phyloP scores from a whole-genome alignment of 768 basidiomycete species.

The Leccinum rimulosum region DNA sequence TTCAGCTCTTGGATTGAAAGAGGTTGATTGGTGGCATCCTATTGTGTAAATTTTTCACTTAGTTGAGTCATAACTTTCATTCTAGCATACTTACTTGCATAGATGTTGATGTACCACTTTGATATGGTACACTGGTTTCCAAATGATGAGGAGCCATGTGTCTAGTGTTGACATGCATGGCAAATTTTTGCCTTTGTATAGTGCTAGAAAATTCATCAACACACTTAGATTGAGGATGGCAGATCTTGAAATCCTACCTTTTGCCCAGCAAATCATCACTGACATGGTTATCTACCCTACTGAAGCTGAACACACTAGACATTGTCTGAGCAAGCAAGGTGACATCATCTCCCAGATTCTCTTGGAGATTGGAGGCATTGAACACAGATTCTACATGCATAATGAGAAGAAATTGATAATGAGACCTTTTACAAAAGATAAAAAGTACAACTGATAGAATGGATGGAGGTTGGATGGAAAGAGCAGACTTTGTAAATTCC shows the following conservation, averaged over 20 bases:
- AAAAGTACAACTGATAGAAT: neutral
- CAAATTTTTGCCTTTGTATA: conserved; percentile 7
- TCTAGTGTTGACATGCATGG: conserved; percentile 21
- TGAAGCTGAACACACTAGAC: neutral
- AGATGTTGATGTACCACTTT: neutral
- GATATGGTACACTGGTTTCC: neutral
- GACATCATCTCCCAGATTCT: neutral
- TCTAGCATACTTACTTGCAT: conserved; percentile 11
- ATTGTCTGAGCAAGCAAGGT: neutral
- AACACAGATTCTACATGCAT: conserved; percentile 6
- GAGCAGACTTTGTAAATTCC: neutral
- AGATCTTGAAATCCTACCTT: neutral
- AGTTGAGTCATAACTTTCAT: neutral
- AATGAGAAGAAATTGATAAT: neutral
- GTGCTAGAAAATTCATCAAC: neutral
- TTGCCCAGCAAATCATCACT: conserved; percentile 1
- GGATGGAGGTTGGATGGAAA: conserved; percentile 2
- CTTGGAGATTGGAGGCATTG: neutral
- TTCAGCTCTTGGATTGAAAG: neutral
- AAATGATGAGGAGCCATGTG: conserved; percentile 5
- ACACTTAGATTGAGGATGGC: neutral
- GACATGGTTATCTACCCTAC: neutral
- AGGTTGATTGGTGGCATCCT: neutral
- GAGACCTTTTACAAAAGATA: neutral
- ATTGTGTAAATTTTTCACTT: neutral